Evolutionary conservation across 768 basidiomycete genomes (phyloP), one percentile per base, ranked within the genome.

Genomic region (Serpula lacrymans): DNA sequence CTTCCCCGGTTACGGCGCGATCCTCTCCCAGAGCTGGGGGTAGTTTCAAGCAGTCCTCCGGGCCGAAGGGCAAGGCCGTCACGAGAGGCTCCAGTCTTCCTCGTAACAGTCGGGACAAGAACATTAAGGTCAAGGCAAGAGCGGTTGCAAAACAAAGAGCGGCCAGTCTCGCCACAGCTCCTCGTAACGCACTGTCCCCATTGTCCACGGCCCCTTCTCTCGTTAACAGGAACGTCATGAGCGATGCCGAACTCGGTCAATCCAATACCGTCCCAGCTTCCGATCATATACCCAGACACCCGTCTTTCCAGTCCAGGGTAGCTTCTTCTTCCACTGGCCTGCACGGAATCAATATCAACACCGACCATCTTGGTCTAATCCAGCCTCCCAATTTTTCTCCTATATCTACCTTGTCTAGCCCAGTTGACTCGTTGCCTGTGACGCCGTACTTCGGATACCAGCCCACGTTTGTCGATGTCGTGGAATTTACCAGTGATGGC

Each of bases 401-500:
- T 5, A 13, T 17, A 23, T 34, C 14, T 22, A 41, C 13, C 21
- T 14, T 20, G 37, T 20, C 10, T 14, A n/a, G n/a, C n/a, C n/a
- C n/a, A n/a, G n/a, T n/a, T n/a, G n/a, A n/a, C 25, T 11, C 13
- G 27, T 18, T 24, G 18, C 16, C n/a, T 17, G 7, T 16, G 32
- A 8, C 32, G 24, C 6, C 34, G 25, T 5, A 47, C 52, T 1
- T n/a, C 25, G 24, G 21, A 27, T 39, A 41, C 39, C 34, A 43
- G 6, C 7, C 9, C 20, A 46, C 44, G 3, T 47, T n/a, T n/a
- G n/a, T n/a, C 54, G 35, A 49, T 28, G 21, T 42, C 45, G 5
- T 47, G 47, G 17, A 46, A 42, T 17, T 42, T 48, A 9, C 27
- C 45, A 26, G 49, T 54, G 16, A 39, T 42, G 18, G 43, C 48